These are phyloP conservation scores for Penicillium decumbens DNA, from an alignment of 2,329 filamentous ascomycete genomes.

Conservation along the genomic window DNA sequence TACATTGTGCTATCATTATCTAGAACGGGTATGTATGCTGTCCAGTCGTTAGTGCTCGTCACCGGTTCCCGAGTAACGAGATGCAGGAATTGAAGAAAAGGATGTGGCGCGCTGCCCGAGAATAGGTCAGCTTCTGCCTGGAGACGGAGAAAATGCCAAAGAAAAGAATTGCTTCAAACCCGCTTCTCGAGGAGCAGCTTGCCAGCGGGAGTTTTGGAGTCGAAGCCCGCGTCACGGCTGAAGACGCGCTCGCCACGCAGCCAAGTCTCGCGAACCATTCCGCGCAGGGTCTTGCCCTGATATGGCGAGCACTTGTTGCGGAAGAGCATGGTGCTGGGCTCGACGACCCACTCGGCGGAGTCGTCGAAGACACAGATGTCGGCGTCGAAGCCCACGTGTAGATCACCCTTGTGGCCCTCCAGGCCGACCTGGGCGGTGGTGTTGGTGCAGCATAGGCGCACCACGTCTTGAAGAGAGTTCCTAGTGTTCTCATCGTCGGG, in stretches of 20 bases:
- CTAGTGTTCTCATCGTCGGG: conserved; percentile 40
- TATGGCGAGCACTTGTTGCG: conserved; percentile 90
- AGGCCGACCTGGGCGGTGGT: conserved; percentile 87
- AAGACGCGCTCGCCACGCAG: conserved; percentile 72
- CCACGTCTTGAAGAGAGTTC: conserved; percentile 68
- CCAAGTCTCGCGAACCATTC: conserved; percentile 81
- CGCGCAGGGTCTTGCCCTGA: conserved; percentile 71
- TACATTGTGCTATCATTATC: conserved; percentile 22
- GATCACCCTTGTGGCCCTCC: conserved; percentile 71
- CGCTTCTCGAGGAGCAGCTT: conserved; percentile 40
- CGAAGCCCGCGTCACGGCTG: conserved; percentile 53
- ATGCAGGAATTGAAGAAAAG: conserved; percentile 21
- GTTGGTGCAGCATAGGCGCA: conserved; percentile 77
- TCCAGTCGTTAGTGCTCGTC: conserved; percentile 27
- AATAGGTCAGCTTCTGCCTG: conserved; percentile 11
- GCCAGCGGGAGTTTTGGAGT: conserved; percentile 33
- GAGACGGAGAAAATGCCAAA: conserved; percentile 8
- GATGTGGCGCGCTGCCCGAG: conserved; percentile 5
- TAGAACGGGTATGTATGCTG: conserved; percentile 25
- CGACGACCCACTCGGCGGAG: conserved; percentile 67
- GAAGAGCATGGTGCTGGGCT: conserved; percentile 80
- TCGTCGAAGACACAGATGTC: conserved; percentile 94
- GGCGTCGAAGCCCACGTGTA: conserved; percentile 77
- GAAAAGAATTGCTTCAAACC: conserved; percentile 21
- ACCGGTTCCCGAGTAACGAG: conserved; percentile 13